phyloP scores from a whole-genome alignment of 2,329 filamentous ascomycete genomes.

The Aspergillus sp. region DNA sequence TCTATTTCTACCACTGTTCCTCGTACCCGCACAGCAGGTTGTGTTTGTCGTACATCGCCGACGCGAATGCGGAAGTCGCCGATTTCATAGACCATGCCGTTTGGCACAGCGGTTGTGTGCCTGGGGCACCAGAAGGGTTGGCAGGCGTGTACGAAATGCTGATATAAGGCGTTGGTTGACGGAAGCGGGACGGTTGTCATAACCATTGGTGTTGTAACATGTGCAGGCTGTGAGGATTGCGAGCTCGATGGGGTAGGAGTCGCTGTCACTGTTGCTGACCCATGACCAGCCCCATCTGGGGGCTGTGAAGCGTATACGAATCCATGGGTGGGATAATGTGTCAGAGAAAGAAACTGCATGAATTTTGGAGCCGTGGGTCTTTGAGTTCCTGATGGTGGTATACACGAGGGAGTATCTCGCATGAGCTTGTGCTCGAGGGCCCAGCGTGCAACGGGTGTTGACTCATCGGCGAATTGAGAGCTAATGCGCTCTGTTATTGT shows the following conservation, averaged over 20 bases:
- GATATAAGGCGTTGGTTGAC: conserved; percentile 36
- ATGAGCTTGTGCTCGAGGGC: conserved; percentile 44
- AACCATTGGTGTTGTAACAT: conserved; percentile 26
- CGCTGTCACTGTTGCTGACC: background rate
- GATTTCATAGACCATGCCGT: conserved; percentile 41
- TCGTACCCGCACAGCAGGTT: conserved; percentile 36
- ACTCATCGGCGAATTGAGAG: conserved; percentile 35
- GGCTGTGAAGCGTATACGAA: conserved; percentile 42
- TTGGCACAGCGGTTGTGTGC: conserved; percentile 36
- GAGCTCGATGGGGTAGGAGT: conserved; percentile 6
- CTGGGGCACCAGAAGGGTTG: conserved; percentile 45
- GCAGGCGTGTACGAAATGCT: conserved; percentile 42
- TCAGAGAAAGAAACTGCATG: conserved; percentile 44
- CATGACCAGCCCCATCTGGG: conserved; percentile 12
- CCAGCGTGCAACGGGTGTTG: conserved; percentile 39
- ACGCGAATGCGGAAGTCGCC: conserved; percentile 45
- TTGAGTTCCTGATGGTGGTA: conserved; percentile 35
- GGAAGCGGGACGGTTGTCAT: conserved; percentile 41
- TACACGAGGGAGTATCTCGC: conserved; percentile 42
- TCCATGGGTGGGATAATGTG: conserved; percentile 40
- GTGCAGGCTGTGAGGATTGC: conserved; percentile 2
- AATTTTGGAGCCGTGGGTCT: conserved; percentile 34
- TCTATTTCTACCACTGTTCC: conserved; percentile 48
- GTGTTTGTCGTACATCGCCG: conserved; percentile 44
- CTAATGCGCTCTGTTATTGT: conserved; percentile 40